Conservation (phyloP, 2,329 filamentous ascomycete species). For the Ustulina deusta region DNA sequence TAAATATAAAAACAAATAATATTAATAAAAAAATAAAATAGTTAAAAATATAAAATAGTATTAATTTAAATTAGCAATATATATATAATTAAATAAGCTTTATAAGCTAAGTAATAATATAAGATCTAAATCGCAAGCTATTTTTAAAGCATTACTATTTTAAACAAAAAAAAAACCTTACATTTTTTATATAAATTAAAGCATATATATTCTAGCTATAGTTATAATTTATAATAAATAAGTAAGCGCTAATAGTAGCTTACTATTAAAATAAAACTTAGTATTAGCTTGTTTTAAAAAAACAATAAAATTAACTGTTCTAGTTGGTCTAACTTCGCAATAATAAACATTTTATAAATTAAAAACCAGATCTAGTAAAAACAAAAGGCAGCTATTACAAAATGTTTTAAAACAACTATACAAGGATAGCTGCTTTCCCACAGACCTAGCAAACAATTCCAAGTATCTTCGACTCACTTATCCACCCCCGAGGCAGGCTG, state of each 20-base stretch:
- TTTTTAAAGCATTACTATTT: neutral
- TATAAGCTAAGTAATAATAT: neutral
- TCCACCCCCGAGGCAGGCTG: neutral
- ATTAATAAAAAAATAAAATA: neutral
- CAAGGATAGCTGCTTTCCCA: neutral
- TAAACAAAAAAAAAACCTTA: neutral
- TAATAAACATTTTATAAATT: neutral
- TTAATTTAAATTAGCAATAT: neutral
- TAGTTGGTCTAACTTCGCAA: neutral
- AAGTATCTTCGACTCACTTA: conserved; percentile 12
- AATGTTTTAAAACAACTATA: conserved; percentile 1
- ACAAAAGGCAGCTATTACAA: neutral
- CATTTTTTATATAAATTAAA: conserved; percentile 11
- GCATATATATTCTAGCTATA: neutral
- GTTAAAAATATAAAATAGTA: neutral
- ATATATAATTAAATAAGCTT: neutral
- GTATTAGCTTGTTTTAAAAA: neutral
- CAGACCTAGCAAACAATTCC: conserved; percentile 10
- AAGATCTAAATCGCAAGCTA: neutral
- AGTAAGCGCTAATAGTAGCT: neutral
- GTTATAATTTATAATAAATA: neutral
- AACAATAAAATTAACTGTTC: conserved; percentile 3
- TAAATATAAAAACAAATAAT: neutral
- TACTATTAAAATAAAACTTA: conserved; percentile 5
- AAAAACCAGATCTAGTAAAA: neutral